Conservation (phyloP, 495 filamentous ascomycete species). For the Melanomma pulvis-pyrius region DNA sequence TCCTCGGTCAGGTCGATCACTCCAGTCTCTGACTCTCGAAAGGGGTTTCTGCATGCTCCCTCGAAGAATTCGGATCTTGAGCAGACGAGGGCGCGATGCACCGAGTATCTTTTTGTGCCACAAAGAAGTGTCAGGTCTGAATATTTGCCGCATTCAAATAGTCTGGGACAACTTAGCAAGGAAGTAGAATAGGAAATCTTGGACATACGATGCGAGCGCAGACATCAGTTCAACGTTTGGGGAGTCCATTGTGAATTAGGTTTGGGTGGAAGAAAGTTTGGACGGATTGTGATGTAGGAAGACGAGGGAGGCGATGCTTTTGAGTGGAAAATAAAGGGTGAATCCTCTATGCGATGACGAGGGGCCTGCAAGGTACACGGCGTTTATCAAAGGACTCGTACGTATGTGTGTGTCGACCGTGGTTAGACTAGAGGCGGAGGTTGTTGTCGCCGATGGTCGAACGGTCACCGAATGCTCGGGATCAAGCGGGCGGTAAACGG, state of each 20-base stretch:
- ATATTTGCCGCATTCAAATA: conserved; percentile 44
- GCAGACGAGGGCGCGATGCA: conserved; percentile 48
- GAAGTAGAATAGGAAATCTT: neutral
- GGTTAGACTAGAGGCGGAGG: neutral
- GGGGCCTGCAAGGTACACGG: neutral
- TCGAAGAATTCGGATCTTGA: conserved; percentile 49
- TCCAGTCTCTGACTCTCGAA: conserved; percentile 42
- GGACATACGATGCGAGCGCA: conserved; percentile 46
- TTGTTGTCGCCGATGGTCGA: conserved; percentile 2
- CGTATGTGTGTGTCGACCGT: neutral
- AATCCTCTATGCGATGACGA: neutral
- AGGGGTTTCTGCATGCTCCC: conserved; percentile 43
- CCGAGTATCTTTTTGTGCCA: conserved; percentile 43
- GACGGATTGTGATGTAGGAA: neutral
- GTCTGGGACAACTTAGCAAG: conserved; percentile 37
- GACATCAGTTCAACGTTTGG: conserved; percentile 43
- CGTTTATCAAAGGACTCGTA: neutral
- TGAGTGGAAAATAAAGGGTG: neutral
- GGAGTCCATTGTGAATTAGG: conserved; percentile 19
- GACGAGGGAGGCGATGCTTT: neutral
- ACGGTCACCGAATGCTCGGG: conserved; percentile 28
- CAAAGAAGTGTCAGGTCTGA: conserved; percentile 48
- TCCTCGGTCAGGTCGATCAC: conserved; percentile 48
- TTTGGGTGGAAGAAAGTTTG: neutral
- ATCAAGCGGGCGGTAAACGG: conserved; percentile 21